A percentile compares a stretch with the other conserved stretches of the same genome.
phyloP scores from a whole-genome alignment of 2,329 filamentous ascomycete species.

The Cordyceps fumosorosea region DNA sequence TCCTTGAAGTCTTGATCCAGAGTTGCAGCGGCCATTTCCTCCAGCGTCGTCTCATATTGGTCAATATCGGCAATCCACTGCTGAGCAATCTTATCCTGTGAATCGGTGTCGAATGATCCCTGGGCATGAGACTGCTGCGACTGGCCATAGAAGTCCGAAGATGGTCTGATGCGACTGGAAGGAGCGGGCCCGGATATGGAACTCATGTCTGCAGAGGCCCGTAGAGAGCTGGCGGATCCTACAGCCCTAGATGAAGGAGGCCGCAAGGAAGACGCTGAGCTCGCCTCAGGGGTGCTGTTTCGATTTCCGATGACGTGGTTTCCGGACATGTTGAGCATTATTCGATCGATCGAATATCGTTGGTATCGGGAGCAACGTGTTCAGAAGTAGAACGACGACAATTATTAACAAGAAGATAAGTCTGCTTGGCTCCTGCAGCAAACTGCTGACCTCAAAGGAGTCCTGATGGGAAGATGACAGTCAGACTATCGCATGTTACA shows the following conservation, averaged over 20 bases:
- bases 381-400: slow-evolving; percentile 18
- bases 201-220: slow-evolving; percentile 94
- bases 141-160: slow-evolving; percentile 90
- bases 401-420: slow-evolving; percentile 19
- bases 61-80: slow-evolving; percentile 99
- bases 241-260: slow-evolving; percentile 74
- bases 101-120: slow-evolving; percentile 65
- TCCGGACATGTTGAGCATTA: slow-evolving; percentile 59
- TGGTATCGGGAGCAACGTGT: slow-evolving; percentile 12
- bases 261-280: slow-evolving; percentile 72
- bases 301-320: slow-evolving; percentile 72
- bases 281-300: slow-evolving; percentile 93
- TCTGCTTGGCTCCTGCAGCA: slow-evolving; percentile 62
- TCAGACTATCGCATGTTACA: slow-evolving; percentile 28
- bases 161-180: slow-evolving; percentile 79
- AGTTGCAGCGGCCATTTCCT: slow-evolving; percentile 98
- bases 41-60: slow-evolving; percentile 95
- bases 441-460: slow-evolving; percentile 78
- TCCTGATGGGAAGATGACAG: slow-evolving; percentile 28
- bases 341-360: slow-evolving; percentile 17
- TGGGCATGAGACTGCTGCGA: slow-evolving; percentile 61
- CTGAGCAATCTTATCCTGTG: slow-evolving; percentile 87
- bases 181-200: slow-evolving; percentile 62
- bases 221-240: slow-evolving; percentile 75
- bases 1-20: slow-evolving; percentile 99